A percentile compares a stretch with the other conserved stretches of the same genome.
phyloP scores from a whole-genome alignment of 75 land plant genomes.

The Larix kaempferi region DNA sequence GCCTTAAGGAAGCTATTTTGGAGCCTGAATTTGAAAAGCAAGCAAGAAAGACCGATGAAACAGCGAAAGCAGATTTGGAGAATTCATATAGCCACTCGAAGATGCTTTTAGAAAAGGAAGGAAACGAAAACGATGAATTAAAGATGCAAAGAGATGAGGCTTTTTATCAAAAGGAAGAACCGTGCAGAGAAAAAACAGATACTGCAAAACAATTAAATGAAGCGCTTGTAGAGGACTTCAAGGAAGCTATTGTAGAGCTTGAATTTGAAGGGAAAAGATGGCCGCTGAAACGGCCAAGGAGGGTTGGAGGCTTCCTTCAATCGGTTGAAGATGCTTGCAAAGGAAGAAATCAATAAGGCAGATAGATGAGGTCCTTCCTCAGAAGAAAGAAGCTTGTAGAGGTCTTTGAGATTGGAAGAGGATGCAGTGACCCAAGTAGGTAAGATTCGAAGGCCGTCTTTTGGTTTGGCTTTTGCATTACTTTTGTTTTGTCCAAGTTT shows the following conservation, averaged over 20 bases:
- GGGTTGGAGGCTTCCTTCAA: background rate
- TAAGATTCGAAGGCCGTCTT: no score
- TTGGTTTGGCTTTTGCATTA: no score
- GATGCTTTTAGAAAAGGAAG: background rate
- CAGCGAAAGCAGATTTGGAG: background rate
- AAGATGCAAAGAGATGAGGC: conserved; percentile 44
- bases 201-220: conserved; percentile 12
- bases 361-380: conserved; percentile 43
- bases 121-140: conserved; percentile 15
- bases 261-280: no score
- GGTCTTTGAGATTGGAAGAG: background rate
- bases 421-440: no score
- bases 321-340: background rate
- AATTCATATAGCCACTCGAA: background rate
- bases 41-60: background rate
- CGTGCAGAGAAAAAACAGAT: conserved; percentile 32
- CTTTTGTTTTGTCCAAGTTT: no score
- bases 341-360: background rate
- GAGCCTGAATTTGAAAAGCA: background rate
- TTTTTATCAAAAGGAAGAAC: conserved; percentile 41
- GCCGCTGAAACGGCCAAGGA: background rate
- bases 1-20: background rate
- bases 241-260: background rate
- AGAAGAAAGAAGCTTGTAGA: conserved; percentile 48
- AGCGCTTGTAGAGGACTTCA: background rate